Conservation (phyloP, 768 basidiomycete genomes). For the Multifurca ochricompacta region DNA sequence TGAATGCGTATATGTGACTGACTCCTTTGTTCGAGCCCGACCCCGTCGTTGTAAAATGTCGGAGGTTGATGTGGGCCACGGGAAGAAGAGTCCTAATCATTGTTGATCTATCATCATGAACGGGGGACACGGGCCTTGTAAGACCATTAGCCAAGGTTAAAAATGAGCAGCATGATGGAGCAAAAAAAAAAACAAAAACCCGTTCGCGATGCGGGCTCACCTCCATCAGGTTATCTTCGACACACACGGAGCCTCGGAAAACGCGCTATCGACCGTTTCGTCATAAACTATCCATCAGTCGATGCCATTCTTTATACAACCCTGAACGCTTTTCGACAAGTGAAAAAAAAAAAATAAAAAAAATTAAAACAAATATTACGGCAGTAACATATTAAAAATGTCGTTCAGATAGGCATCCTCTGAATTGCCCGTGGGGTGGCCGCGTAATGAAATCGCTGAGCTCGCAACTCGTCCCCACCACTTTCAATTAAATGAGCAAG, state of each 20-base stretch:
- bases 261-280: not conserved
- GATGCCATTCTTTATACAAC: not conserved
- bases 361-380: no score
- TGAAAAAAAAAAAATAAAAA: not conserved
- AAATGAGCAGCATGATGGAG: not conserved
- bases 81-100: not conserved
- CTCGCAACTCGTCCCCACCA: no score
- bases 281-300: not conserved
- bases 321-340: not conserved
- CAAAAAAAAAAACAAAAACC: no score
- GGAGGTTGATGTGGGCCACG: conserved; percentile 7
- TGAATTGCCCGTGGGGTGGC: not conserved
- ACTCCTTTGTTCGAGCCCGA: not conserved
- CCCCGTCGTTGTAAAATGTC: not conserved
- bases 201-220: not conserved
- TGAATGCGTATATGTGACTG: not conserved
- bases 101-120: not conserved
- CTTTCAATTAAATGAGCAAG: no score
- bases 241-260: not conserved
- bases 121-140: no score
- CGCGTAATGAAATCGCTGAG: no score
- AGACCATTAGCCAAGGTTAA: no score
- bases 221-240: not conserved
- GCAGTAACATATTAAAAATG: not conserved
- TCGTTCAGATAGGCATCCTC: not conserved